A percentile compares a stretch with the other conserved stretches of the same genome.
Conservation (phyloP, 2,329 filamentous ascomycete genomes). For the Neonectria coccinea region DNA sequence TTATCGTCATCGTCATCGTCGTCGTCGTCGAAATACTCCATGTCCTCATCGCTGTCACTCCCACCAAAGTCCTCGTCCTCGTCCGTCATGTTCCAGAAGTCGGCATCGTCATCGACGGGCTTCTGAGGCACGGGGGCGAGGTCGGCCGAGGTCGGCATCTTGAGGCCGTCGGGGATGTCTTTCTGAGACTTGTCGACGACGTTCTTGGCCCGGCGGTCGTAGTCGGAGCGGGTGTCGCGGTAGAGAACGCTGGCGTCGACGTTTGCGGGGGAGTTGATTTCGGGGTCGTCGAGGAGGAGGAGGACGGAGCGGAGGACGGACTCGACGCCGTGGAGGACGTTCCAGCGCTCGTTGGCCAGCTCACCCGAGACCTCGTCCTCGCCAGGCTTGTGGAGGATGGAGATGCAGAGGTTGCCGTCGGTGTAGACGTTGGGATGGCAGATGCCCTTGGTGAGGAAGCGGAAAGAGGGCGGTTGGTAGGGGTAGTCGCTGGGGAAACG, state of each 20-base stretch:
- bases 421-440: constrained; percentile 95
- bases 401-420: constrained; percentile 93
- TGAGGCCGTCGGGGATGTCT: constrained; percentile 83
- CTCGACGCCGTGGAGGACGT: constrained; percentile 92
- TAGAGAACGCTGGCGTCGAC: constrained; percentile 92
- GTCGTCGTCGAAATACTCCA: constrained; percentile 70
- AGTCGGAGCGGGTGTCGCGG: constrained; percentile 76
- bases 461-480: constrained; percentile 88
- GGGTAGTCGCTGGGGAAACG: constrained; percentile 90
- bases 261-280: constrained; percentile 93
- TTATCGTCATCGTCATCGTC: constrained; percentile 68
- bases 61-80: constrained; percentile 83
- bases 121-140: constrained; percentile 71
- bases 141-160: constrained; percentile 83
- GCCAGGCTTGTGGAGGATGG: constrained; percentile 91
- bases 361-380: constrained; percentile 95
- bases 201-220: constrained; percentile 75
- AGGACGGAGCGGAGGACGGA: constrained; percentile 94
- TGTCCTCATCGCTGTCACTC: constrained; percentile 74
- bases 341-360: constrained; percentile 90
- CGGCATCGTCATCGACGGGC: constrained; percentile 74
- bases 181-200: constrained; percentile 79
- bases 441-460: constrained; percentile 79
- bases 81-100: constrained; percentile 84
- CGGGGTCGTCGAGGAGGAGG: constrained; percentile 91